Base-by-base conservation (phyloP, 768 basidiomycete genomes). In the Panus rudis region DNA sequence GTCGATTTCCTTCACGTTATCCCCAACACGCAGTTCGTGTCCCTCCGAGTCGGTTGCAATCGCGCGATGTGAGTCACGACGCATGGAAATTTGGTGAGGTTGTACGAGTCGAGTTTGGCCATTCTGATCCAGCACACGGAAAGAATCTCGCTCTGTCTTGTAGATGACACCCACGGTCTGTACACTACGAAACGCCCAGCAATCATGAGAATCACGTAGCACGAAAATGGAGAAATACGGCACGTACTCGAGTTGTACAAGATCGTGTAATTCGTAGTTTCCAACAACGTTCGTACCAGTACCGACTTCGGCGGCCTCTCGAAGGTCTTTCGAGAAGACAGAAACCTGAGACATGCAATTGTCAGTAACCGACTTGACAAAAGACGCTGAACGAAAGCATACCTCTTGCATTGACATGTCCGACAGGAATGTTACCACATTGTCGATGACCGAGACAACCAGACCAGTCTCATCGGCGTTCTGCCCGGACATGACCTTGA, bases 331-430 rank as follows among this genome's bases (percentile, higher is more conserved):
- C 0, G 92, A 87, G 66, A 99, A 99, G 2, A 96, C 94, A 21
- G 91, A 92, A 39, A 98, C 85, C 92, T 94, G 53, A 4, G 32
- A 40, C 27, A 35, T 19, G 21, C 41, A 20, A 23, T 20, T 35
- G n/a, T 42, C 20, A 47, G 24, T 16, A 38, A 27, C 8, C 12
- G 4, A 21, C 16, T n/a, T 20, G 21, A 27, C 28, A 35, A 13
- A 26, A 19, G 3, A 22, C 13, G n/a, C 41, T 2, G 22, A 28
- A 16, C 11, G 47, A 31, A 5, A 8, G 52, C 66, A 39, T 47
- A 90, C 92, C 79, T 98, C 94, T 55, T 91, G 86, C 79, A 92
- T 81, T 2, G 87, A 85, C 80, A 98, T 88, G 60, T 98, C 96
- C n/a, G 91, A 94, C 52, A 96, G 65, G 68, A 98, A 92, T 1